A percentile compares a stretch with the other conserved stretches of the same genome.
These are phyloP conservation scores for Sutorius australiensis DNA, from an alignment of 768 basidiomycete genomes.

Conservation along the genomic window DNA sequence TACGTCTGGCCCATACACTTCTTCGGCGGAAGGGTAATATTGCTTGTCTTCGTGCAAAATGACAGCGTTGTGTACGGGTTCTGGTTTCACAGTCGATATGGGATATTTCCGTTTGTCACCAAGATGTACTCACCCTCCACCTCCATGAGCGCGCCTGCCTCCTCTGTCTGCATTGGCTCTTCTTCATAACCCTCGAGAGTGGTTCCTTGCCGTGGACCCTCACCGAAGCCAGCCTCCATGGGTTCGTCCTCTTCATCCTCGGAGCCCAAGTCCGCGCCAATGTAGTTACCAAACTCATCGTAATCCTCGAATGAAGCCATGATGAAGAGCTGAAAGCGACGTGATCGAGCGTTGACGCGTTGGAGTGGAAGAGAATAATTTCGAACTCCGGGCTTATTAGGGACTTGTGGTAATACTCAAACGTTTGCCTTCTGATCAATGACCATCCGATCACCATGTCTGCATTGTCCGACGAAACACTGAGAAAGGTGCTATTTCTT, in stretches of 20 bases:
- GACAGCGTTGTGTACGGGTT: constrained; percentile 76
- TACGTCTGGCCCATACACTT: constrained; percentile 91
- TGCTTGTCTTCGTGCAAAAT: constrained; percentile 96
- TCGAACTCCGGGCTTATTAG: constrained; percentile 31
- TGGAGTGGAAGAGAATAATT: constrained; percentile 22
- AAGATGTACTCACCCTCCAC: constrained; percentile 59
- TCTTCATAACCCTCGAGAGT: constrained; percentile 86
- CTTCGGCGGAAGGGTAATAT: constrained; percentile 90
- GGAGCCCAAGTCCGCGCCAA: constrained; percentile 90
- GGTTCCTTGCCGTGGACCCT: constrained; percentile 34
- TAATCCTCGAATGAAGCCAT: constrained; percentile 74
- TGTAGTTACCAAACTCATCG: constrained; percentile 97
- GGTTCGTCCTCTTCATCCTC: constrained; percentile 60
- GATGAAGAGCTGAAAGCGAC: constrained; percentile 1
- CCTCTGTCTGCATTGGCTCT: constrained; percentile 52
- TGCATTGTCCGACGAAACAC: constrained; percentile 70
- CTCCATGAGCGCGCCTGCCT: constrained; percentile 75
- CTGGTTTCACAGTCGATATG: constrained; percentile 36
- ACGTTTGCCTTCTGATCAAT: constrained; percentile 3
- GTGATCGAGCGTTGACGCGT: constrained; percentile 20
- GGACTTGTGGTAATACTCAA: not conserved
- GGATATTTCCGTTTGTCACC: not conserved
- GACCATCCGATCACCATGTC: constrained; percentile 40
- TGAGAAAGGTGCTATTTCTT: constrained; percentile 57
- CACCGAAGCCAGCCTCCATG: constrained; percentile 48